These are phyloP conservation scores for Cymbidium sinense DNA, from an alignment of 106 monocot species.

Conservation along the genomic window DNA sequence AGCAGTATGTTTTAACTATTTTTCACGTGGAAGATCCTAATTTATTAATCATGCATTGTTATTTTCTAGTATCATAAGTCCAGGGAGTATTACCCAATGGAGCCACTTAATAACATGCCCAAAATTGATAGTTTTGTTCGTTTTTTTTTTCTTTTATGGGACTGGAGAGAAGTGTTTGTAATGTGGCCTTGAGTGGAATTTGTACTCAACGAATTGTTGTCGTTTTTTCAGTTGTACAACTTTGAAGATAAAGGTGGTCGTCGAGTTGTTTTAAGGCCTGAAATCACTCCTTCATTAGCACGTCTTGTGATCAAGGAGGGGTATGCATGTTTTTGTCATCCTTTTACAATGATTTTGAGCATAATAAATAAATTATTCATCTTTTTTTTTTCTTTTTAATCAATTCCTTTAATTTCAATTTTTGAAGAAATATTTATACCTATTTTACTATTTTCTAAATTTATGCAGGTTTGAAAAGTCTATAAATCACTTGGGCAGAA, in stretches of 20 bases:
- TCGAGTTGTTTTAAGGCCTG: constrained; percentile 95
- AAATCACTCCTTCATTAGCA: constrained; percentile 97
- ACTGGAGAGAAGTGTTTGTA: not conserved
- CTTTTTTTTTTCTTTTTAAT: not conserved
- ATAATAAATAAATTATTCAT: not conserved
- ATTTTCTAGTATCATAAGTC: not conserved
- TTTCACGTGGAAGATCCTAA: not conserved
- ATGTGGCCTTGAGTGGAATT: not conserved
- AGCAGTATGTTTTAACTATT: not conserved
- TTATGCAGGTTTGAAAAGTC: constrained; percentile 8
- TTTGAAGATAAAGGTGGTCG: constrained; percentile 99
- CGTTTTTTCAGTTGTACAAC: constrained; percentile 68
- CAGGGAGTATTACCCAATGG: not conserved
- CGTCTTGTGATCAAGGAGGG: constrained; percentile 96
- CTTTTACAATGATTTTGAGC: not conserved
- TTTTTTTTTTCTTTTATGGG: not conserved
- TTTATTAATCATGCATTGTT: not conserved
- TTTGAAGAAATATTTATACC: not conserved
- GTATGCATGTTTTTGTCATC: constrained; percentile 20
- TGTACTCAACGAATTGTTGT: not conserved
- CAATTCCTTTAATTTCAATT: not conserved
- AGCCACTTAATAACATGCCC: not conserved
- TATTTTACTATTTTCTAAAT: not conserved
- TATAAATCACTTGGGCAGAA: constrained; percentile 1
- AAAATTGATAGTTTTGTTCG: not conserved